These are phyloP conservation scores for Besnoitia besnoiti DNA, from an alignment of 169 alveolate species.

Conservation along the genomic window DNA sequence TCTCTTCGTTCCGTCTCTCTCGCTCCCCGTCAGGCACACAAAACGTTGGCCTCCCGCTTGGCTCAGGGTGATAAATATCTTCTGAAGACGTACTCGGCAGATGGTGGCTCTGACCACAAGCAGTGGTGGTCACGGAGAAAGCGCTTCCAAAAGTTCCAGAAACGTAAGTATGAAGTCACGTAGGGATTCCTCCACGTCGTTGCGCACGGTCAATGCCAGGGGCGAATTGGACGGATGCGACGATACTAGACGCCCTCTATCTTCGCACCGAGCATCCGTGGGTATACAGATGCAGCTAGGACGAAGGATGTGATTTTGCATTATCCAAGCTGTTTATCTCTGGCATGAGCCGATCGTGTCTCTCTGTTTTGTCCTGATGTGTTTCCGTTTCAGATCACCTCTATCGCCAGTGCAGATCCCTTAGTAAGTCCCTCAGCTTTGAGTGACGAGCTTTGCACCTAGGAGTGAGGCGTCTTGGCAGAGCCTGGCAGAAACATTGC, in stretches of 20 bases:
- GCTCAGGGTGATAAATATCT: not conserved
- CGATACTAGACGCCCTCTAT: too few species aligned
- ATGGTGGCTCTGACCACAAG: not conserved
- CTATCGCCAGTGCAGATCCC: conserved; percentile 24
- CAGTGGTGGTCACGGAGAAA: not conserved
- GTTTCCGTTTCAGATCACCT: not conserved
- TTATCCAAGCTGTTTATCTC: not conserved
- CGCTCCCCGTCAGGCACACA: not conserved
- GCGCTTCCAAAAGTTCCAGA: not conserved
- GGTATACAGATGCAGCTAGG: too few species aligned
- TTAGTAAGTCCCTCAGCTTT: conserved; percentile 31
- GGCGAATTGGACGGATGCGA: too few species aligned
- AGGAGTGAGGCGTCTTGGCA: too few species aligned
- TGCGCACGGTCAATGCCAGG: too few species aligned
- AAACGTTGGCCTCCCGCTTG: not conserved
- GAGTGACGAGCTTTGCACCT: too few species aligned
- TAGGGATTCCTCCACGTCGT: too few species aligned
- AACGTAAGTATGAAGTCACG: not conserved
- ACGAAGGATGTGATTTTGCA: too few species aligned
- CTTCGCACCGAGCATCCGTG: too few species aligned
- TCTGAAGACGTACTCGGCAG: conserved; percentile 2
- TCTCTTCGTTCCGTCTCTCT: not conserved
- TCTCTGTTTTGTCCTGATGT: too few species aligned
- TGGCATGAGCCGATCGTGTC: too few species aligned
- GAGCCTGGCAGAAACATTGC: too few species aligned